Evolutionary conservation across 1,284 basidiomycete species (phyloP).

Genomic region (Trichosporon sp.): DNA sequence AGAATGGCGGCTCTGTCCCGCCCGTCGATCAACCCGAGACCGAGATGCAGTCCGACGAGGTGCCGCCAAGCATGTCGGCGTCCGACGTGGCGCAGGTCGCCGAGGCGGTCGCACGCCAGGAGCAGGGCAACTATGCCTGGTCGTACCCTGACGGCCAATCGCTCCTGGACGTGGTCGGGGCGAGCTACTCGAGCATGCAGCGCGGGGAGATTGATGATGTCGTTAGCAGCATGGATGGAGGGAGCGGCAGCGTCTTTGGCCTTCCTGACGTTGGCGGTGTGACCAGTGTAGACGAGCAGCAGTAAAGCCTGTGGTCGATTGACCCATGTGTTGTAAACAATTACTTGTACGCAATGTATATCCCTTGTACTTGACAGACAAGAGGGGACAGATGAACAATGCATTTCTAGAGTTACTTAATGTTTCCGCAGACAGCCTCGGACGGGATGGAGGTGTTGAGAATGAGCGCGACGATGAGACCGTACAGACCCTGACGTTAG

Average conservation of each 20-base stretch:
- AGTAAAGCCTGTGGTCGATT: background rate
- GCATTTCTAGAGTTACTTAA: slow-evolving; percentile 17
- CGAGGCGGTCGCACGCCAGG: slow-evolving; percentile 27
- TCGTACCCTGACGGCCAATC: slow-evolving; percentile 41
- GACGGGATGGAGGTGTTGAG: slow-evolving; percentile 57
- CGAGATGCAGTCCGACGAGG: background rate
- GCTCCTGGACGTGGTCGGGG: slow-evolving; percentile 45
- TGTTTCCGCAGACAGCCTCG: slow-evolving; percentile 32
- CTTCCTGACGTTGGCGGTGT: slow-evolving; percentile 24
- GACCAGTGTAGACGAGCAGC: background rate
- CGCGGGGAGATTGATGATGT: slow-evolving; percentile 18
- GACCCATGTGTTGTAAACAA: slow-evolving; percentile 19
- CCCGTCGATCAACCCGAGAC: background rate
- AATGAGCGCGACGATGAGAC: slow-evolving; percentile 62
- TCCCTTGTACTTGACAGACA: background rate
- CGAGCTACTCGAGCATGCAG: slow-evolving; percentile 15
- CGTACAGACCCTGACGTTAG: slow-evolving; percentile 58
- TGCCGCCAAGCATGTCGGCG: slow-evolving; percentile 9
- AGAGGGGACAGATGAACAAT: slow-evolving; percentile 6
- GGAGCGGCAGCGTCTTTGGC: slow-evolving; percentile 25
- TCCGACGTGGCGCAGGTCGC: slow-evolving; percentile 30
- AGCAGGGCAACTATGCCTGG: slow-evolving; percentile 39
- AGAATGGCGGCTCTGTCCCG: background rate
- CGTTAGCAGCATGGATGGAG: slow-evolving; percentile 7
- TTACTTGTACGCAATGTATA: slow-evolving; percentile 6